Base-by-base conservation (phyloP, 2,329 filamentous ascomycete genomes). In the Diaporthe capsici region DNA sequence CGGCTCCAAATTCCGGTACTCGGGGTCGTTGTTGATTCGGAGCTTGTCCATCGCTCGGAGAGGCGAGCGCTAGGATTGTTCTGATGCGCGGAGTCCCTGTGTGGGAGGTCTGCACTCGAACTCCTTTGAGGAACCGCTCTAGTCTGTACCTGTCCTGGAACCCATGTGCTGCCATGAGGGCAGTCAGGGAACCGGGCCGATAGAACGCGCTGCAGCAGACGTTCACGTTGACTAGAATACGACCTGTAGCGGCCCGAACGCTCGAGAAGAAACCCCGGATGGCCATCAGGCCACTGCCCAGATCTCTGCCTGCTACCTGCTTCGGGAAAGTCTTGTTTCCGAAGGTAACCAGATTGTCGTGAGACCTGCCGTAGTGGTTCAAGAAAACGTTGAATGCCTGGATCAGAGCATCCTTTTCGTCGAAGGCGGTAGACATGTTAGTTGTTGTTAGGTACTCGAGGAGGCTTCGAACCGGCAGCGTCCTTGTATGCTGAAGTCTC, bases 341-440 rank as follows among this genome's bases (percentile, higher is more conserved):
- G 34, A 84, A 74, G 0, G 81, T 80, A 25, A 77, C 76, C 1
- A 83, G 68, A 1, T 67, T 61, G 7, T 22, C 53, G 0, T 77
- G 44, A 1, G 80, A 76, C 75, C 81, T 84, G 49, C 80, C 71
- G 44, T 81, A 79, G 72, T 85, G 82, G 49, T 84, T 84, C 1
- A 94, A 85, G 76, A 89, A 94, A 81, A 93, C 93, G 80, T 96
- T 90, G 77, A 95, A 83, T 4, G 93, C 94, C 82, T 94, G 95
- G 2, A 96, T 87, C n/a, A 95, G 78, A 8, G 77, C 75, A n/a
- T 77, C 61, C 75, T 81, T 81, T 15, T 81, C 78, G 8, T 74
- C n/a, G 8, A 28, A 39, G 25, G 63, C 6, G 2, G 22, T 2
- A 2, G 63, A 5, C 31, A 53, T 7, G 22, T 20, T 25, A 0